Evolutionary conservation across 495 filamentous ascomycete species (phyloP).

Genomic region (Saxophila tyrrhenica): DNA sequence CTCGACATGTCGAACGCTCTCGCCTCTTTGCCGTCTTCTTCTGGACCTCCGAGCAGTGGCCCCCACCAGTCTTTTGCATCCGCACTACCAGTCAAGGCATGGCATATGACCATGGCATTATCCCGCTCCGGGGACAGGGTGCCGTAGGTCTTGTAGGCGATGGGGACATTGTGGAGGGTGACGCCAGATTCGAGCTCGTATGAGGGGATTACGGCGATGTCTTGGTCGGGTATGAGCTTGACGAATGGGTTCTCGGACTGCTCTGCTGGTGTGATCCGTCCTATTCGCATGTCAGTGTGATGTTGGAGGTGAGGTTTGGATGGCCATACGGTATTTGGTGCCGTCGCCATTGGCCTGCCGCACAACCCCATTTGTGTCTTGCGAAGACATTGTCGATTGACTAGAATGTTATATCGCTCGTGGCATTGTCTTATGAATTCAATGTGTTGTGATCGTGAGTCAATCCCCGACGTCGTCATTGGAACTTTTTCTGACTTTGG

Average conservation of each 20-base stretch:
- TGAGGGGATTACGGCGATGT: conserved; percentile 69
- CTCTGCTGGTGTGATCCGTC: conserved; percentile 9
- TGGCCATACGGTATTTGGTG: conserved; percentile 6
- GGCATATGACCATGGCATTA: conserved; percentile 95
- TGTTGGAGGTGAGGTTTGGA: neutral
- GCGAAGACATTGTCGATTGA: neutral
- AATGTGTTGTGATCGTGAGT: neutral
- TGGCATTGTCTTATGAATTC: too few relatives aligned
- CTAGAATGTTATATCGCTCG: too few relatives aligned
- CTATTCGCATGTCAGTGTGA: conserved; percentile 2
- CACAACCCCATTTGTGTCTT: neutral
- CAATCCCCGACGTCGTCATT: neutral
- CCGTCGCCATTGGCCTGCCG: conserved; percentile 5
- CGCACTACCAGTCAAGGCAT: conserved; percentile 89
- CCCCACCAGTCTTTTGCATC: conserved; percentile 99
- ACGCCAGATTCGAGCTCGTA: conserved; percentile 93
- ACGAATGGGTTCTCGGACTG: conserved; percentile 93
- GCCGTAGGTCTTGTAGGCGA: conserved; percentile 85
- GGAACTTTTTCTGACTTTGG: neutral
- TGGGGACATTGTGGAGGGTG: conserved; percentile 72
- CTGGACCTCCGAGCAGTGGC: conserved; percentile 71
- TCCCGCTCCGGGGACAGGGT: conserved; percentile 60
- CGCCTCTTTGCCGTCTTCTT: conserved; percentile 41
- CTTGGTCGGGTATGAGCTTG: conserved; percentile 72
- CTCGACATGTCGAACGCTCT: conserved; percentile 76